These are phyloP conservation scores for Hymenoscyphus fraxineus DNA, from an alignment of 2,329 filamentous ascomycete species.

Conservation along the genomic window DNA sequence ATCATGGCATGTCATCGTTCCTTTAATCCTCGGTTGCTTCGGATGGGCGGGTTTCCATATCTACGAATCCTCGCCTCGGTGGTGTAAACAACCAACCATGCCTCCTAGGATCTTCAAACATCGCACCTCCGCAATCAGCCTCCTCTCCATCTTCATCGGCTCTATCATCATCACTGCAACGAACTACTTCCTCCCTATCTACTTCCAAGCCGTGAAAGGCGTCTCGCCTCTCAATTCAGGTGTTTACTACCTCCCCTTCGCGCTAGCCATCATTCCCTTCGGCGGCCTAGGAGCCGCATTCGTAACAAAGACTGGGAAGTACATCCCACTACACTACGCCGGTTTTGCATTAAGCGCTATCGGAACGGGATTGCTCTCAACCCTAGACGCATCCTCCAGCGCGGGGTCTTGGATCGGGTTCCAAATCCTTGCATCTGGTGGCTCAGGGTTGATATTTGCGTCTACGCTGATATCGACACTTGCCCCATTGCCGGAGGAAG, in stretches of 20 bases:
- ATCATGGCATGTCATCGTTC: conserved; percentile 24
- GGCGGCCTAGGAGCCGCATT: neutral
- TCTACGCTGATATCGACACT: neutral
- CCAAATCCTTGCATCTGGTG: neutral
- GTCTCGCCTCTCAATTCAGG: neutral
- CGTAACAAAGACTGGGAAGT: neutral
- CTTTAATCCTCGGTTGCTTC: conserved; percentile 31
- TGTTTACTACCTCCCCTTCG: neutral
- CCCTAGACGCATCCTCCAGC: neutral
- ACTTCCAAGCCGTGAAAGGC: conserved; percentile 6
- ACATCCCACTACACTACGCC: neutral
- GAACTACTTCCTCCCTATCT: conserved; percentile 7
- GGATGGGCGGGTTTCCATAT: conserved; percentile 23
- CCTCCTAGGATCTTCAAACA: neutral
- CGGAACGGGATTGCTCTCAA: neutral
- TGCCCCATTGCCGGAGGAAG: neutral
- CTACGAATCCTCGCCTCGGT: neutral
- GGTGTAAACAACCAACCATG: neutral
- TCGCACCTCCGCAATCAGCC: conserved; percentile 34
- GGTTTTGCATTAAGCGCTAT: neutral
- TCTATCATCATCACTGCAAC: neutral
- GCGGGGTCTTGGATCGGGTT: neutral
- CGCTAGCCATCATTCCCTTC: conserved; percentile 25
- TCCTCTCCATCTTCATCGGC: conserved; percentile 23
- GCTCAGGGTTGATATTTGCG: neutral